phyloP scores from a whole-genome alignment of 2,329 filamentous ascomycete genomes.

The Metarhizium guizhouense region DNA sequence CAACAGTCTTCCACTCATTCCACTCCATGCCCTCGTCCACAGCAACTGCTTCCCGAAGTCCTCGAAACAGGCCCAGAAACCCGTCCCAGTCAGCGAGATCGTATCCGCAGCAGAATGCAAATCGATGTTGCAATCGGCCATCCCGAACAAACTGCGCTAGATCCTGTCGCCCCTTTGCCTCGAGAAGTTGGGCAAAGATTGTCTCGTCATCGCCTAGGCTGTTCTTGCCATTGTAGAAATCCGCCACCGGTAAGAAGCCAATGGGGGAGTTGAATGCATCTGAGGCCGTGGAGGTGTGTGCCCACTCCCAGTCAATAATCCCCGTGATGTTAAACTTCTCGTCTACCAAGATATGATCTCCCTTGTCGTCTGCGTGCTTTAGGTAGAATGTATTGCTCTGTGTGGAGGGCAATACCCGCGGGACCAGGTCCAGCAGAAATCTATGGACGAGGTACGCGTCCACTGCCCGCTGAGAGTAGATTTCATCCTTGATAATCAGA shows the following conservation, averaged over 20 bases:
- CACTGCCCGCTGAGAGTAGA: slow-evolving; percentile 23
- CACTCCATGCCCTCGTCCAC: slow-evolving; percentile 26
- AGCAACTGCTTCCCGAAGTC: slow-evolving; percentile 24
- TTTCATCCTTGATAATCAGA: slow-evolving; percentile 26
- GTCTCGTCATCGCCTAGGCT: slow-evolving; percentile 27
- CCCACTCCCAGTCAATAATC: slow-evolving; percentile 37
- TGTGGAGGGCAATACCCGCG: slow-evolving; percentile 12
- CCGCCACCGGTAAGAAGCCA: slow-evolving; percentile 27
- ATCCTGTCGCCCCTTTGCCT: slow-evolving; percentile 23
- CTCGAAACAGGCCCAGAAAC: slow-evolving; percentile 31
- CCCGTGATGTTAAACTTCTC: slow-evolving; percentile 35
- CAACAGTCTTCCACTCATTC: slow-evolving; percentile 27
- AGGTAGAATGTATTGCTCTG: slow-evolving; percentile 29
- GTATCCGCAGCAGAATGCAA: slow-evolving; percentile 33
- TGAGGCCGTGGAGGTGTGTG: slow-evolving; percentile 23
- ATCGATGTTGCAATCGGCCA: slow-evolving; percentile 28
- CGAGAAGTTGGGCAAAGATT: slow-evolving; percentile 21
- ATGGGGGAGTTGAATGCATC: slow-evolving; percentile 34
- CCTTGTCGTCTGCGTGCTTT: slow-evolving; percentile 32
- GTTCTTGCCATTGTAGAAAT: slow-evolving; percentile 30
- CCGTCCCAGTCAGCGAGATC: slow-evolving; percentile 32
- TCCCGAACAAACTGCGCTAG: slow-evolving; percentile 27
- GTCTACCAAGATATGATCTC: slow-evolving; percentile 38
- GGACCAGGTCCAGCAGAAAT: slow-evolving; percentile 30
- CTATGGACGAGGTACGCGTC: slow-evolving; percentile 31